Base-by-base conservation (phyloP, 345 rosid genomes). In the Excoecaria cochinchinensis region DNA sequence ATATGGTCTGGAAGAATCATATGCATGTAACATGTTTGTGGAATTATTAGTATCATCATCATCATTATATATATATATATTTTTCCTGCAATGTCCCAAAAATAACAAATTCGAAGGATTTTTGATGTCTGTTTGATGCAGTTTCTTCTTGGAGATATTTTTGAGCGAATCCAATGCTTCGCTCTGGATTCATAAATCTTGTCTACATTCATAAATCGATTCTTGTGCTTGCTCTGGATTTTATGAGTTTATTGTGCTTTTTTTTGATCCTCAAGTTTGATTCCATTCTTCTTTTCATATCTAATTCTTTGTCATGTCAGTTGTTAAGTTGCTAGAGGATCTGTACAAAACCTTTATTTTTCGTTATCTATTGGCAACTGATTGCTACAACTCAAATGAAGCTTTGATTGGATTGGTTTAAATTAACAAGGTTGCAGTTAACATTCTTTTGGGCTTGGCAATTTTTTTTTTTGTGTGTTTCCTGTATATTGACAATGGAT, bases 401-500 rank as follows among this genome's bases (percentile, higher is more conserved):
- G 3, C 4, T 4, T 53, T 19, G 1, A 53, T 53, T 6, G 19
- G 14, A 53, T 53, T 53, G 58, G n/a, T 53, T 53, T 53, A 15
- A 16, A 21, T 53, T 53, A 12, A 53, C 31, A 53, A 16, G 36
- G 38, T 59, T 10, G 1, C n/a, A 24, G 3, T 59, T 59, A 21
- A 59, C 36, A 21, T 59, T 21, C 38, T 3, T 8, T 59, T 59
- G 13, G 38, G 63, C 40, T 11, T 22, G 55, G 36, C 36, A n/a
- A 4, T 31, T 31, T 1, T 31, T n/a, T n/a, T n/a, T n/a, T 47
- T 10, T 39, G 15, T 46, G 19, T 60, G 53, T 55, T 66, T 53
- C 9, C 8, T 38, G 10, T 58, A 22, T 59, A 62, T 52, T 76
- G n/a, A 14, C 25, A 12, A 55, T 0, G 94, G 12, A 56, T 56